Base-by-base conservation (phyloP, 441 rosid genomes). In the Jatropha multifida region DNA sequence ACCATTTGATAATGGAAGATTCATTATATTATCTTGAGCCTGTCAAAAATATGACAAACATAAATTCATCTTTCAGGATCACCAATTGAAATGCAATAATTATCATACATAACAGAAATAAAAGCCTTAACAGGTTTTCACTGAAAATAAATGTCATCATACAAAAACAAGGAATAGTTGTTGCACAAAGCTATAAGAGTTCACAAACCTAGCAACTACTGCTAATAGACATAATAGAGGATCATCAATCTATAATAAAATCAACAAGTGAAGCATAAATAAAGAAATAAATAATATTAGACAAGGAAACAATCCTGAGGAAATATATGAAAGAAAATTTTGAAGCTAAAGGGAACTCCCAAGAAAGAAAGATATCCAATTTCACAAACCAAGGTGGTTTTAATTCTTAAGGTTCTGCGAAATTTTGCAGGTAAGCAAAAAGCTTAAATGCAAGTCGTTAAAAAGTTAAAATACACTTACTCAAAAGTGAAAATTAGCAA, bases 1-100 rank as follows among this genome's bases (percentile, higher is more conserved):
- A 26, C 94, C 98, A 86, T 89, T 96, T 77, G 94, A 76, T 80
- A 96, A 82, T 49, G 88, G 92, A 83, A 94, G 92, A 85, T 88
- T 94, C 92, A 82, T 84, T 4, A 92, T 85, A 83, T 90, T 91
- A 79, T 96, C 98, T 66, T 91, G 94, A 76, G 99, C 97, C 97
- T 92, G 86, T 72, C 63, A 79, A 79, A 65, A 44, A 76, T 81
- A 74, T 52, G 73, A 59, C 15, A 60, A 17, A 18, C 69, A 72
- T 42, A 27, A 74, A 18, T 52, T 23, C 51, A 51, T 55, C 27
- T 73, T 73, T 76, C 32, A 69, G 65, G 23, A 44, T 52, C 51
- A 67, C 40, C 40, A 69, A 44, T 42, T 20, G 51, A 49, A 73
- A 46, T 51, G 26, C 18, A 5, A 42, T 38, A 23, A 52, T 69